These are phyloP conservation scores for Pyrrhoderma lamaoense DNA, from an alignment of 1,284 basidiomycete species.

Conservation along the genomic window DNA sequence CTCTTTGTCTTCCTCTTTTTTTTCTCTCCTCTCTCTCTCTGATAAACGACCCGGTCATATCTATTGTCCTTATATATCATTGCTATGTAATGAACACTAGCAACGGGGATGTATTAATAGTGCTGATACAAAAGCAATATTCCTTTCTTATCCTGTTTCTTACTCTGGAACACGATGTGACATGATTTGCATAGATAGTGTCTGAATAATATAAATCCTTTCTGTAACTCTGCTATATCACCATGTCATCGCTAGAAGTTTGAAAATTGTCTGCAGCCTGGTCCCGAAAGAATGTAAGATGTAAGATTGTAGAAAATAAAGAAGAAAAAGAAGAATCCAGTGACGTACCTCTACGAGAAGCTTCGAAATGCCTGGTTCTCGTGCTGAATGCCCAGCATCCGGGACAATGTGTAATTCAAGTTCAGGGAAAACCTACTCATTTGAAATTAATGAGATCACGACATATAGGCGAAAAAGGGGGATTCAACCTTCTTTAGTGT, in stretches of 20 bases:
- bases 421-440: slow-evolving; percentile 65
- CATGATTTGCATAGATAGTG: not conserved
- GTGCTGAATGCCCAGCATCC: slow-evolving; percentile 88
- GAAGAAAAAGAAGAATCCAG: too few relatives aligned
- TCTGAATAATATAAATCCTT: too few relatives aligned
- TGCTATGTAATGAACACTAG: not conserved
- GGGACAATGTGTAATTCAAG: slow-evolving; percentile 72
- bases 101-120: slow-evolving; percentile 9
- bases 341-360: slow-evolving; percentile 63
- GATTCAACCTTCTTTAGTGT: slow-evolving; percentile 60
- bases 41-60: not conserved
- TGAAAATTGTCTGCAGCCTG: slow-evolving; percentile 40
- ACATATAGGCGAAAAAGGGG: not conserved
- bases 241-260: slow-evolving; percentile 29
- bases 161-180: not conserved
- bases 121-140: slow-evolving; percentile 3
- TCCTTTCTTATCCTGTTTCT: not conserved
- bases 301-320: too few relatives aligned
- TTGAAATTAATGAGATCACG: not conserved
- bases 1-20: not conserved
- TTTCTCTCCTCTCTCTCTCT: not conserved
- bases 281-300: not conserved
- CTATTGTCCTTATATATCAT: not conserved
- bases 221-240: too few relatives aligned
- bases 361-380: slow-evolving; percentile 70